Percentiles rank a stretch among this genome's conserved stretches.
Evolutionary conservation across 305 asterid genomes (phyloP).

Genomic region (Galium porrigens): DNA sequence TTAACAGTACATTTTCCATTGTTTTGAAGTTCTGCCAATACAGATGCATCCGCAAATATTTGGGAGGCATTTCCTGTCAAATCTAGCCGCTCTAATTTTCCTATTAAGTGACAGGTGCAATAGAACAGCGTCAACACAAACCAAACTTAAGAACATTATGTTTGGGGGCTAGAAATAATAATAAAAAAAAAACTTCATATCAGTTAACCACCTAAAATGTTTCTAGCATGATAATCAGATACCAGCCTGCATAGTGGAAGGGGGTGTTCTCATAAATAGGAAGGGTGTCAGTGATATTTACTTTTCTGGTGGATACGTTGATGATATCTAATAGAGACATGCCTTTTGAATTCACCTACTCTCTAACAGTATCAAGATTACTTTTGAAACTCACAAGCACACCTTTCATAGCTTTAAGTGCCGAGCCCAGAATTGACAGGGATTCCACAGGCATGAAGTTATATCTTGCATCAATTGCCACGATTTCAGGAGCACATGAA

Average conservation of each 20-base stretch:
- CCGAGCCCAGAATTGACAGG: conserved; percentile 34
- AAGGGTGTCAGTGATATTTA: not conserved
- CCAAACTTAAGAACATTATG: not conserved
- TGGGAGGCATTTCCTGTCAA: conserved; percentile 45
- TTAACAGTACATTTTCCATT: conserved; percentile 32
- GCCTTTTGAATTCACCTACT: not conserved
- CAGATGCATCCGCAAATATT: conserved; percentile 25
- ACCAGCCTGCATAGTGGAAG: not conserved
- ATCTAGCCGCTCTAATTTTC: conserved; percentile 61
- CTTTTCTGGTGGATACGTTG: not conserved
- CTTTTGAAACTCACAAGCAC: conserved; percentile 11
- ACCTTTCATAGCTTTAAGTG: conserved; percentile 55
- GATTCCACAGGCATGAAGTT: conserved; percentile 65
- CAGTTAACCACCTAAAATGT: not conserved
- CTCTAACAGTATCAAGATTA: not conserved
- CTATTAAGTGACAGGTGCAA: conserved; percentile 25
- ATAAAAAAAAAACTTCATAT: not conserved
- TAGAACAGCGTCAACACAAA: conserved; percentile 4
- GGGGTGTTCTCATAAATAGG: not conserved
- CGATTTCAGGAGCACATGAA: conserved; percentile 31
- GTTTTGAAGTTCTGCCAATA: conserved; percentile 31
- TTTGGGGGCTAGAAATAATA: not conserved
- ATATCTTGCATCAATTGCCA: conserved; percentile 49
- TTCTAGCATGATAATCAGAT: not conserved
- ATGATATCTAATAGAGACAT: not conserved